Base-by-base conservation (phyloP, 2,329 filamentous ascomycete genomes). In the Colletotrichum sp. region DNA sequence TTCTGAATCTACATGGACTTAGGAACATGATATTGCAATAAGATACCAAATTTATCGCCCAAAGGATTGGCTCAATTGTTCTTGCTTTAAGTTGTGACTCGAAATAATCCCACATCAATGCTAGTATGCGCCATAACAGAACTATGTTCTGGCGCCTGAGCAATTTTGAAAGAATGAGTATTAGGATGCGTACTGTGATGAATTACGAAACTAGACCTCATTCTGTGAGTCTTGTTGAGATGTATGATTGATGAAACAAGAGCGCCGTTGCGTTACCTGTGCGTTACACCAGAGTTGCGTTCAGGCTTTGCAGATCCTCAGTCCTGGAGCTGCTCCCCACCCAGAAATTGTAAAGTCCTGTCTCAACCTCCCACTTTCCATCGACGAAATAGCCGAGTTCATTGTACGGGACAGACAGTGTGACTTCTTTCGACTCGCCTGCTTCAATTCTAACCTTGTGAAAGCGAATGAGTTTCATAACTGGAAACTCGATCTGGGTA, bases 381-480 rank as follows among this genome's bases (percentile, higher is more conserved):
- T 81, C 77, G 8, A 82, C 72, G 30, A 78, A 84, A 60, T 82
- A 84, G 1, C 81, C 82, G 5, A 83, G 57, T 8, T 83, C 82
- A 8, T 66, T 61, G 34, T 79, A 71, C 7, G 80, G 78, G 5
- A 83, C 79, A 5, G 68, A 74, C 25, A 82, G 78, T 87, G 86
- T 25, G 5, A 87, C 83, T 6, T 74, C 79, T 77, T 82, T 81
- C 11, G 82, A 82, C 72, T 86, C 80, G 3, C 86, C 87, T 15
- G 85, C 80, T n/a, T 83, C 78, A 5, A 90, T 73, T 16, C 82
- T 81, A 2, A 88, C 80, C 78, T 89, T 90, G 32, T 78, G 81
- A 78, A 90, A 90, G 2, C 86, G 88, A 74, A 89, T 86, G 8
- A 91, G 82, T 77, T 90, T 88, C 80, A 89, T 90, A 5, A 78